phyloP scores from a whole-genome alignment of 352 stramenopile species.

The Blastocystis sp. region DNA sequence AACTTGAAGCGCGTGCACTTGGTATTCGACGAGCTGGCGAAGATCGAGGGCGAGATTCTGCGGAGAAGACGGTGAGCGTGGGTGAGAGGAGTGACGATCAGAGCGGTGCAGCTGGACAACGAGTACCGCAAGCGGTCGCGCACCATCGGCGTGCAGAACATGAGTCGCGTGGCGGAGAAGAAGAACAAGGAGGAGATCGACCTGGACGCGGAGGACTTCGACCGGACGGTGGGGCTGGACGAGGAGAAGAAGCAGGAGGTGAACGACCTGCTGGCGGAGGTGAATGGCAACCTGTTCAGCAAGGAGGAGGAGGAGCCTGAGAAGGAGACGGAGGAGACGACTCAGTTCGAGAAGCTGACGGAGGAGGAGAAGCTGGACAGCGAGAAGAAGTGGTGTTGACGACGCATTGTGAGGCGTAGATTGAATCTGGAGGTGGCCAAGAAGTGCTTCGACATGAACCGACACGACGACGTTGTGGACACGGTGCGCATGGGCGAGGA shows the following conservation, averaged over 20 bases:
- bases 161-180: slow-evolving; percentile 27
- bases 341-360: slow-evolving; percentile 62
- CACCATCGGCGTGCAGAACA: slow-evolving; percentile 10
- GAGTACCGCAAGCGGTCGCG: slow-evolving; percentile 33
- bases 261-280: not conserved
- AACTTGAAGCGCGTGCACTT: slow-evolving; percentile 89
- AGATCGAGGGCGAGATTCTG: slow-evolving; percentile 78
- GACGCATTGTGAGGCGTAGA: not conserved
- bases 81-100: slow-evolving; percentile 50
- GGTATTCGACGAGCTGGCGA: slow-evolving; percentile 89
- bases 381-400: slow-evolving; percentile 72
- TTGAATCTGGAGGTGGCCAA: slow-evolving; percentile 27
- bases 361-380: slow-evolving; percentile 74
- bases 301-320: not conserved
- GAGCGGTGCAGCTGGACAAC: slow-evolving; percentile 59
- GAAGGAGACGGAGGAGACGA: not conserved
- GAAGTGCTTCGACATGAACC: slow-evolving; percentile 74
- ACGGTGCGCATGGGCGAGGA: slow-evolving; percentile 88
- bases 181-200: slow-evolving; percentile 55
- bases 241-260: slow-evolving; percentile 7
- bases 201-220: slow-evolving; percentile 6
- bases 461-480: slow-evolving; percentile 81
- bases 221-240: not conserved
- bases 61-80: slow-evolving; percentile 35
- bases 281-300: not conserved